Percentiles rank a stretch among this genome's conserved stretches.
Evolutionary conservation across 768 basidiomycete species (phyloP).

Genomic region (Lentinus tigrinus): DNA sequence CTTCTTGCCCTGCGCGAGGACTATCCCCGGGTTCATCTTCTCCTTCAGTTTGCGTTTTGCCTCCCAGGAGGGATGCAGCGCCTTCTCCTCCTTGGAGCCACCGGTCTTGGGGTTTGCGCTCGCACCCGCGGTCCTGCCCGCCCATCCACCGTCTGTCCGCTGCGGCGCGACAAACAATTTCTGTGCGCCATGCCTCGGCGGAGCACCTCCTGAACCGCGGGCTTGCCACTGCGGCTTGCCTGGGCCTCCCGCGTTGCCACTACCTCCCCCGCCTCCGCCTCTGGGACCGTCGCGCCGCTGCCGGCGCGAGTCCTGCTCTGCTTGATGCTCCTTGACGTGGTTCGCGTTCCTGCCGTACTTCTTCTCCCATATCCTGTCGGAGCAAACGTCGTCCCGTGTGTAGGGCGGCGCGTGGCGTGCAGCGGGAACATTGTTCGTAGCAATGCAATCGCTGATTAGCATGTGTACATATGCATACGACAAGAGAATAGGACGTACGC

Average conservation of each 20-base stretch:
- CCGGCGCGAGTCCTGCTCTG: constrained; percentile 23
- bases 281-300: background rate
- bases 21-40: constrained; percentile 58
- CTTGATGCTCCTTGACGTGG: constrained; percentile 71
- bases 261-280: background rate
- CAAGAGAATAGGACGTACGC: constrained; percentile 60
- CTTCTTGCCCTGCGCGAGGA: constrained; percentile 80
- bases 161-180: background rate
- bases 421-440: background rate
- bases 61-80: constrained; percentile 94
- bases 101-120: background rate
- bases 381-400: background rate
- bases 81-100: constrained; percentile 28
- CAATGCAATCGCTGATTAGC: constrained; percentile 1
- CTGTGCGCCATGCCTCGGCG: background rate
- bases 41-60: constrained; percentile 84
- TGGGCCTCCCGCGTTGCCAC: background rate
- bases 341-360: constrained; percentile 91
- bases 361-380: constrained; percentile 91
- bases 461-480: background rate
- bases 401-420: background rate
- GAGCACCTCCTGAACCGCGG: background rate
- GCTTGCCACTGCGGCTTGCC: background rate
- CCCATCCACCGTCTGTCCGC: constrained; percentile 21
- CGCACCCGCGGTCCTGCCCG: constrained; percentile 5